Evolutionary conservation across 2,329 filamentous ascomycete species (phyloP).

Genomic region (Leptosphaerulina australis): DNA sequence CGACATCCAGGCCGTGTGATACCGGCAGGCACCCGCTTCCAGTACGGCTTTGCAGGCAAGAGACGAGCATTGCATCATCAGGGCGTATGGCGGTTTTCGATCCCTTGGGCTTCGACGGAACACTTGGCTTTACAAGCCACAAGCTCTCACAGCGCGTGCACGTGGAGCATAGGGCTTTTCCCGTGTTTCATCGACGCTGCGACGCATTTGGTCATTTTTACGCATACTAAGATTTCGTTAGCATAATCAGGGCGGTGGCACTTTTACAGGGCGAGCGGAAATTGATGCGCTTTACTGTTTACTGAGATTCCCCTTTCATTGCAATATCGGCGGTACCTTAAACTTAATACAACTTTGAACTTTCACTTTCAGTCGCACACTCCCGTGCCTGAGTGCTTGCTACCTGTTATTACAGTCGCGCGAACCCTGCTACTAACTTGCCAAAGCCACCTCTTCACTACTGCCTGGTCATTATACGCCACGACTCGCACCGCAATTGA

Average conservation of each 20-base stretch:
- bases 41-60: constrained; percentile 20
- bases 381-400: background rate
- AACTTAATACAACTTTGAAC: background rate
- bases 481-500: too few relatives aligned
- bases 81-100: constrained; percentile 15
- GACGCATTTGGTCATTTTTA: background rate
- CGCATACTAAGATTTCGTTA: constrained; percentile 14
- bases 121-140: background rate
- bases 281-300: background rate
- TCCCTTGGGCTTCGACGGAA: background rate
- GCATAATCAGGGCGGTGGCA: constrained; percentile 8
- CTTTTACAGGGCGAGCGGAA: background rate
- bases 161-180: background rate
- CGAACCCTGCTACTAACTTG: background rate
- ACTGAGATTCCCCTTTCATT: constrained; percentile 18
- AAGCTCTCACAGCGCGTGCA: background rate
- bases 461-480: too few relatives aligned
- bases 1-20: constrained; percentile 20
- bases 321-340: constrained; percentile 10
- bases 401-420: too few relatives aligned
- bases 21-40: constrained; percentile 21
- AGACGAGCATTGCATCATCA: constrained; percentile 25
- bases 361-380: background rate
- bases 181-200: background rate
- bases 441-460: too few relatives aligned